Conservation (phyloP, 2,329 filamentous ascomycete species). For the Cladosporium sp. region DNA sequence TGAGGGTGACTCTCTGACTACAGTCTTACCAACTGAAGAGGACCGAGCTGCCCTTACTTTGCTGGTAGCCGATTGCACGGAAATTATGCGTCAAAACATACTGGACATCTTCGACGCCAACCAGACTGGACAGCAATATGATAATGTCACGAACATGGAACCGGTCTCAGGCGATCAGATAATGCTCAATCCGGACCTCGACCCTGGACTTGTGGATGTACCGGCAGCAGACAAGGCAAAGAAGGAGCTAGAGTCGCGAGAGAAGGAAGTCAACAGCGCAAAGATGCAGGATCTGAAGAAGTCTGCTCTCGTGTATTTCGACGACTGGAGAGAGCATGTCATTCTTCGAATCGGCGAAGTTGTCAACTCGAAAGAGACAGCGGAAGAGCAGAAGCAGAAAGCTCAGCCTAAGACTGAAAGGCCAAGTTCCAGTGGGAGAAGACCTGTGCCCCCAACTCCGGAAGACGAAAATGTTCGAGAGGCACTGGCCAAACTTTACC, state of each 20-base stretch:
- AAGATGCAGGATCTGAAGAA: slow-evolving; percentile 63
- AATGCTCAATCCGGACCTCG: slow-evolving; percentile 12
- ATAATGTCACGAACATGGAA: slow-evolving; percentile 6
- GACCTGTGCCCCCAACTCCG: slow-evolving; percentile 20
- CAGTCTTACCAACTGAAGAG: slow-evolving; percentile 40
- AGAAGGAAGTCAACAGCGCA: slow-evolving; percentile 48
- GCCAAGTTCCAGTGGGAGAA: slow-evolving; percentile 15
- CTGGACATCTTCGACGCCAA: slow-evolving; percentile 39
- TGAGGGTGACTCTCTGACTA: slow-evolving; percentile 39
- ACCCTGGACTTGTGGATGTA: slow-evolving; percentile 13
- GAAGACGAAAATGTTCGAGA: slow-evolving; percentile 29
- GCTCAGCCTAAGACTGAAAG: slow-evolving; percentile 30
- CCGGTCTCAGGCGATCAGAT: slow-evolving; percentile 11
- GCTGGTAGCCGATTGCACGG: slow-evolving; percentile 43
- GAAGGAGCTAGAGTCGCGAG: slow-evolving; percentile 34
- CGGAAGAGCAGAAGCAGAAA: slow-evolving; percentile 33
- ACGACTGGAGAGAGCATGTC: slow-evolving; percentile 73
- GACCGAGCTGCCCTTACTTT: slow-evolving; percentile 43
- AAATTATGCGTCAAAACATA: slow-evolving; percentile 42
- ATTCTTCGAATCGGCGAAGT: slow-evolving; percentile 68
- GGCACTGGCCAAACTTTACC: slow-evolving; percentile 30
- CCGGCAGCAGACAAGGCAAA: slow-evolving; percentile 21
- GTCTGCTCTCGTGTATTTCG: slow-evolving; percentile 66
- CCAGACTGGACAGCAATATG: slow-evolving; percentile 25
- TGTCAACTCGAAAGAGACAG: slow-evolving; percentile 37